phyloP scores from a whole-genome alignment of 2,329 filamentous ascomycete genomes.

The Cladosporium sp. region DNA sequence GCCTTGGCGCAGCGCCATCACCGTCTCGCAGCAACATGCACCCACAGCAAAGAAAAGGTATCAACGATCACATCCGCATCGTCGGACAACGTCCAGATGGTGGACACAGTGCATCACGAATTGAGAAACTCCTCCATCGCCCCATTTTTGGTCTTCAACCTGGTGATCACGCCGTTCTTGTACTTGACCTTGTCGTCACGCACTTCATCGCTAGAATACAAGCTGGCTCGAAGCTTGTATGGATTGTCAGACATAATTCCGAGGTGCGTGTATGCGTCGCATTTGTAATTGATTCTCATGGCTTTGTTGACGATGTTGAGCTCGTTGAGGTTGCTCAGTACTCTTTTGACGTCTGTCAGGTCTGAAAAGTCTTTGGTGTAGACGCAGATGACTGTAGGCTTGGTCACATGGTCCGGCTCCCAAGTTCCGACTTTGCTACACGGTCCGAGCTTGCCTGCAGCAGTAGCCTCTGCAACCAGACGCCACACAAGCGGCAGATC shows the following conservation, averaged over 20 bases:
- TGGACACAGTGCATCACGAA: background rate
- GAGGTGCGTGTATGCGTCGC: slow-evolving; percentile 58
- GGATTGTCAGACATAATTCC: slow-evolving; percentile 44
- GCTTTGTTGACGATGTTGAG: slow-evolving; percentile 58
- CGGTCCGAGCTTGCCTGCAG: slow-evolving; percentile 69
- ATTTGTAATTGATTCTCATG: slow-evolving; percentile 71
- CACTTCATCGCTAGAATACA: slow-evolving; percentile 46
- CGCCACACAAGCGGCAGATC: slow-evolving; percentile 67
- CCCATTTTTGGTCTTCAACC: slow-evolving; percentile 18
- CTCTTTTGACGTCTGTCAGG: slow-evolving; percentile 66
- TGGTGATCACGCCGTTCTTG: slow-evolving; percentile 26
- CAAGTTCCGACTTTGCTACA: slow-evolving; percentile 71
- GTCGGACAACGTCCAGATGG: background rate
- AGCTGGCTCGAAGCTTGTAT: slow-evolving; percentile 46
- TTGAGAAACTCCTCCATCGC: slow-evolving; percentile 9
- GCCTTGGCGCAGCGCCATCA: background rate
- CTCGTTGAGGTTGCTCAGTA: slow-evolving; percentile 61
- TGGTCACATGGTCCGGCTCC: slow-evolving; percentile 40
- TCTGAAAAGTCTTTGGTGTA: slow-evolving; percentile 78
- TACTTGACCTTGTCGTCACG: slow-evolving; percentile 27
- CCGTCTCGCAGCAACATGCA: background rate
- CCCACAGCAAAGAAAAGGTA: background rate
- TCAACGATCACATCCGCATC: background rate
- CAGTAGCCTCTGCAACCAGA: slow-evolving; percentile 66
- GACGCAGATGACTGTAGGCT: slow-evolving; percentile 67